These are phyloP conservation scores for Backusella tuberculispora DNA, from an alignment of 192 early-diverging fungal genomes.

Conservation along the genomic window DNA sequence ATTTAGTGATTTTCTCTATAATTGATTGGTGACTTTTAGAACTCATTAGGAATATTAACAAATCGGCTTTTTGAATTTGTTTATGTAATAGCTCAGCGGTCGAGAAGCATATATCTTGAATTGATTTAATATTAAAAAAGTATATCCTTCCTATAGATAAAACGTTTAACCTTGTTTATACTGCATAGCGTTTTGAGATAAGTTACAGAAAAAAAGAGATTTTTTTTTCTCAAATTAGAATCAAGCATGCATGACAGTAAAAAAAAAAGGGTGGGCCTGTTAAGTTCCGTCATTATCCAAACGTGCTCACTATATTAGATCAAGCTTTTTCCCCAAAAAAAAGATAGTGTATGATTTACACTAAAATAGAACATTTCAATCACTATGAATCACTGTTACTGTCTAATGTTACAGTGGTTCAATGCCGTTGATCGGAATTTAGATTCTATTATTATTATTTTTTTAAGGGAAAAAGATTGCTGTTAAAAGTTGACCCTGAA, in stretches of 20 bases:
- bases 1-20: neutral
- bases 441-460: neutral
- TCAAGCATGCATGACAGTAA: neutral
- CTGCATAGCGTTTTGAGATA: neutral
- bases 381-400: neutral
- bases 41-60: neutral
- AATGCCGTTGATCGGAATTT: neutral
- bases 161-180: neutral
- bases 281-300: neutral
- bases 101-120: neutral
- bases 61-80: neutral
- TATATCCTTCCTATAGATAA: neutral
- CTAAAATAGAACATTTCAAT: conserved; percentile 7
- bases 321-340: neutral
- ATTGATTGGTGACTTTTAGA: neutral
- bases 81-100: neutral
- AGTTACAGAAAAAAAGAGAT: conserved; percentile 7
- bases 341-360: neutral
- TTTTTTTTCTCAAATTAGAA: neutral
- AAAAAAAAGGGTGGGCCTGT: neutral
- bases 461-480: neutral
- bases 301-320: neutral
- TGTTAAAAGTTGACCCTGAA: conserved; percentile 3
- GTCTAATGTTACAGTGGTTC: neutral
- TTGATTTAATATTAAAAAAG: neutral